Evolutionary conservation across 2,329 filamentous ascomycete genomes (phyloP).

Genomic region (Fusarium denticulatum): DNA sequence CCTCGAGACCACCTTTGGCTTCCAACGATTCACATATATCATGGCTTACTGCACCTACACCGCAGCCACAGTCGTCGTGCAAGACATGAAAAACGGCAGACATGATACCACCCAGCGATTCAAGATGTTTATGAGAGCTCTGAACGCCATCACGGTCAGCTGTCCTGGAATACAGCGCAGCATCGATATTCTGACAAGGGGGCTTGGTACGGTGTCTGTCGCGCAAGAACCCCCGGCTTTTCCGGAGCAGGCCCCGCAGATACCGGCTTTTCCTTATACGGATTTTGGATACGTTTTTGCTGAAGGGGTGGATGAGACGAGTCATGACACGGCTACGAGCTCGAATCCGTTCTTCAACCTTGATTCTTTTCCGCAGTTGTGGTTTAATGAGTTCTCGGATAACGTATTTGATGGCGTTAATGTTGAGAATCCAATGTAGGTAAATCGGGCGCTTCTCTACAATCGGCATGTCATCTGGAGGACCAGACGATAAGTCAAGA

Average conservation of each 20-base stretch:
- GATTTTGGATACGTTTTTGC: background rate
- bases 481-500: accelerated
- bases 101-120: background rate
- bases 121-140: background rate
- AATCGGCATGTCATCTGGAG: background rate
- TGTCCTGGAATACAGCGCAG: background rate
- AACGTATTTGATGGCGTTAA: accelerated
- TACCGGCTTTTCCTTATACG: background rate
- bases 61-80: background rate
- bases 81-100: background rate
- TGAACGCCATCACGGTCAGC: background rate
- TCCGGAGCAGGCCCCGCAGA: background rate
- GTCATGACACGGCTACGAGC: background rate
- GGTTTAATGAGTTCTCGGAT: background rate
- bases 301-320: background rate
- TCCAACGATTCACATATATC: background rate
- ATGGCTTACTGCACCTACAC: slow-evolving; percentile 3
- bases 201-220: background rate
- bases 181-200: background rate
- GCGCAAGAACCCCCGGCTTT: no score
- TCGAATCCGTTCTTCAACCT: background rate
- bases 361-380: background rate
- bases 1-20: background rate
- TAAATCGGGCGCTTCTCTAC: accelerated
- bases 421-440: accelerated